Evolutionary conservation across 768 basidiomycete species (phyloP).

Genomic region (Russula sp.): DNA sequence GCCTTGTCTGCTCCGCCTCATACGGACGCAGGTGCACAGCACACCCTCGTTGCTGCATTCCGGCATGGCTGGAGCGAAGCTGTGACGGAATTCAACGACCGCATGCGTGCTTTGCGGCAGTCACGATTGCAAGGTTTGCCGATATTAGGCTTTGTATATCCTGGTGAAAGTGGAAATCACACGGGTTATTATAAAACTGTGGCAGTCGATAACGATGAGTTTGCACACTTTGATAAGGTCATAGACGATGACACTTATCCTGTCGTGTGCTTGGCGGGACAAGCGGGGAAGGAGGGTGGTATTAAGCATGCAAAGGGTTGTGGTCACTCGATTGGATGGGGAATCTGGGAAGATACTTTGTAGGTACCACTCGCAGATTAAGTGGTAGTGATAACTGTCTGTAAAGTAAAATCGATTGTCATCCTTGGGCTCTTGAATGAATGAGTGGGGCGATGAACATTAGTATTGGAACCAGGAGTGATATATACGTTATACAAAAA

Average conservation of each 20-base stretch:
- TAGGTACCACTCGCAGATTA: neutral
- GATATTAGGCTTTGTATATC: conserved; percentile 35
- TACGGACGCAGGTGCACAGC: conserved; percentile 31
- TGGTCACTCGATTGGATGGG: conserved; percentile 31
- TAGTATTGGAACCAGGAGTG: no score
- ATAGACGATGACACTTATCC: conserved; percentile 24
- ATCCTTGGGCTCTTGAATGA: no score
- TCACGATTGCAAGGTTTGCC: conserved; percentile 42
- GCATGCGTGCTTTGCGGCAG: conserved; percentile 30
- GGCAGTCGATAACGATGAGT: conserved; percentile 24
- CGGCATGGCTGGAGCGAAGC: conserved; percentile 58
- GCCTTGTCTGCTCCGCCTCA: conserved; percentile 32
- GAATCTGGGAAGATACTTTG: conserved; percentile 30
- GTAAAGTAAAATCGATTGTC: neutral
- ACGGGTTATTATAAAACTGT: conserved; percentile 32
- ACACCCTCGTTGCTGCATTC: conserved; percentile 43
- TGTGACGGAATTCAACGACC: conserved; percentile 40
- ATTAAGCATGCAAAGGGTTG: conserved; percentile 32
- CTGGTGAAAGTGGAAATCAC: conserved; percentile 21
- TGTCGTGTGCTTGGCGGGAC: conserved; percentile 36
- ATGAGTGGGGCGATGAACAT: conserved; percentile 1
- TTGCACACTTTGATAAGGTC: conserved; percentile 21
- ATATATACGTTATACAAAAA: no score
- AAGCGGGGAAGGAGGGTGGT: conserved; percentile 15
- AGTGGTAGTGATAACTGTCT: neutral